Conservation (phyloP, 225 moss, liverwort and hornwort species). For the Climacium dendroides region DNA sequence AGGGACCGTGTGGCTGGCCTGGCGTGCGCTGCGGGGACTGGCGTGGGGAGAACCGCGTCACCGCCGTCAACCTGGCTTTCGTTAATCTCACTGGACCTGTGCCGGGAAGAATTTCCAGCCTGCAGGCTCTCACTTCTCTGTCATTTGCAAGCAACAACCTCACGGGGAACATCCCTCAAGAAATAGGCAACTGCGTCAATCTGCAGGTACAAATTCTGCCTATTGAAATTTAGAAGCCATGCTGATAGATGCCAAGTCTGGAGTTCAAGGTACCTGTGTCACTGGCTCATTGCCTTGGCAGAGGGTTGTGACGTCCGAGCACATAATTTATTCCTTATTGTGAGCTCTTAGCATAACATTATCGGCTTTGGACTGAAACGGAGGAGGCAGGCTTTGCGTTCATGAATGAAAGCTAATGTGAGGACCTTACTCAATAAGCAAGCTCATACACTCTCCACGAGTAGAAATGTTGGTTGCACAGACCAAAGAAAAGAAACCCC, state of each 20-base stretch:
- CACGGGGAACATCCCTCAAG: conserved; percentile 36
- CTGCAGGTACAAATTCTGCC: conserved; percentile 27
- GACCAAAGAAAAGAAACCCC: neutral
- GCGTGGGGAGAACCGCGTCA: conserved; percentile 25
- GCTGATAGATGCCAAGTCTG: neutral
- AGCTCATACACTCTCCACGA: neutral
- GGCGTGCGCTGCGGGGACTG: conserved; percentile 19
- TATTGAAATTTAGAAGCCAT: neutral
- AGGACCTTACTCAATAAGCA: neutral
- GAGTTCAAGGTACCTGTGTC: too few species aligned
- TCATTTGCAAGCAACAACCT: conserved; percentile 41
- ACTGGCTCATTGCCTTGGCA: neutral
- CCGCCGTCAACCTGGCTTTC: neutral
- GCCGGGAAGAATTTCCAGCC: conserved; percentile 3
- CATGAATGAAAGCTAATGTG: neutral
- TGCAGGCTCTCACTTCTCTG: conserved; percentile 18
- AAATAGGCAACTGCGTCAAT: conserved; percentile 37
- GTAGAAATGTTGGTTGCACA: rapidly evolving
- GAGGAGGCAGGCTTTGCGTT: neutral
- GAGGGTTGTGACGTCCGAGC: too few species aligned
- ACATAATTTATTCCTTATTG: neutral
- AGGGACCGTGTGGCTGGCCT: conserved; percentile 26
- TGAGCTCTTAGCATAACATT: neutral
- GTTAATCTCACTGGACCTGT: conserved; percentile 8
- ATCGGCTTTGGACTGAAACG: neutral